Conservation (phyloP, 345 rosid species). For the Syzygium grande region DNA sequence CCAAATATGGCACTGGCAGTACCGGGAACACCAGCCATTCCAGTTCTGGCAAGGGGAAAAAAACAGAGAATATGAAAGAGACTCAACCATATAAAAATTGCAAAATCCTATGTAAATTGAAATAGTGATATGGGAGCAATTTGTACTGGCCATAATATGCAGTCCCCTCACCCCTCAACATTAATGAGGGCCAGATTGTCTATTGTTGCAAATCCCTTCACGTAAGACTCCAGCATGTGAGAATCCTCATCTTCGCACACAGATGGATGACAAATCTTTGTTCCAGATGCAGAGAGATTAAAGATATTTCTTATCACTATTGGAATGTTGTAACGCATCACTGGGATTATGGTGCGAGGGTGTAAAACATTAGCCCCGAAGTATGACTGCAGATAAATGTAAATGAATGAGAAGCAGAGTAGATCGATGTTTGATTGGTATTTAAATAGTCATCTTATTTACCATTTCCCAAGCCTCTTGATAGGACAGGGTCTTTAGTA, state of each 20-base stretch:
- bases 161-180: conserved; percentile 84
- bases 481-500: conserved; percentile 74
- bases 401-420: not conserved
- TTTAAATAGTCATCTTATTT: conserved; percentile 1
- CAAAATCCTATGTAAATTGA: not conserved
- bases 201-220: conserved; percentile 95
- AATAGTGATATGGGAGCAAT: not conserved
- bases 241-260: conserved; percentile 37
- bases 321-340: conserved; percentile 86
- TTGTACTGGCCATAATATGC: not conserved
- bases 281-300: conserved; percentile 86
- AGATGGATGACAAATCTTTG: conserved; percentile 58
- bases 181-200: conserved; percentile 94
- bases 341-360: conserved; percentile 98
- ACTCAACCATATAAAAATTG: not conserved
- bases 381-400: conserved; percentile 72
- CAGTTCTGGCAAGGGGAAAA: conserved; percentile 47
- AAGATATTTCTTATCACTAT: conserved; percentile 90
- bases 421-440: not conserved
- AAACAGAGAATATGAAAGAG: not conserved
- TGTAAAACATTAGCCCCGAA: conserved; percentile 98
- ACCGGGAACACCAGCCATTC: conserved; percentile 99
- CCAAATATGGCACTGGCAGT: conserved; percentile 92
- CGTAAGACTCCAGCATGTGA: conserved; percentile 44
- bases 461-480: conserved; percentile 99